Conservation (phyloP, 495 filamentous ascomycete genomes). For the Parathielavia appendiculata region DNA sequence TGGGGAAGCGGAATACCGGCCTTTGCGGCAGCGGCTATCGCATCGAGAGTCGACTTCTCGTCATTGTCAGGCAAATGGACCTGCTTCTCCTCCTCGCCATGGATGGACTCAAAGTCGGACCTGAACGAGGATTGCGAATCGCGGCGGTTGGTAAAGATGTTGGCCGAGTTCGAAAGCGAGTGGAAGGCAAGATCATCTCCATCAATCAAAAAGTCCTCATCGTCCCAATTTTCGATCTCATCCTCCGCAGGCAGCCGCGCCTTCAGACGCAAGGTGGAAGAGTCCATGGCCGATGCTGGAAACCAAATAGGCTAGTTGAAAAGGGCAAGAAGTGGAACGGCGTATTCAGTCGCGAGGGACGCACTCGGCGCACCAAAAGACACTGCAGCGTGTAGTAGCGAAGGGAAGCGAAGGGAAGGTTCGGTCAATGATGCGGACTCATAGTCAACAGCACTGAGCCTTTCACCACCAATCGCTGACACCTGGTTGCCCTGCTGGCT, state of each 20-base stretch:
- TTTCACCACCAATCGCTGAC: slow-evolving; percentile 17
- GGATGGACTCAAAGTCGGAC: slow-evolving; percentile 71
- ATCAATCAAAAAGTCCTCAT: slow-evolving; percentile 74
- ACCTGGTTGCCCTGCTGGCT: not conserved
- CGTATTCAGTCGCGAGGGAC: slow-evolving; percentile 14
- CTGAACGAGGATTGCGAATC: slow-evolving; percentile 76
- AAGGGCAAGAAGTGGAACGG: not conserved
- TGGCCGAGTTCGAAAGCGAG: slow-evolving; percentile 56
- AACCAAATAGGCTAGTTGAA: not conserved
- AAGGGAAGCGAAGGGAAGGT: slow-evolving; percentile 24
- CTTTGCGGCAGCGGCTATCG: slow-evolving; percentile 77
- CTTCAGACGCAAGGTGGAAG: slow-evolving; percentile 48
- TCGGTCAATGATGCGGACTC: slow-evolving; percentile 34
- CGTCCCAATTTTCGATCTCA: slow-evolving; percentile 80
- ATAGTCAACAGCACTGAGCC: slow-evolving; percentile 31
- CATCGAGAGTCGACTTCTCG: slow-evolving; percentile 70
- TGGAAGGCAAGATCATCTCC: slow-evolving; percentile 65
- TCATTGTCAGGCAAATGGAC: slow-evolving; percentile 73
- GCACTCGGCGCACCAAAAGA: not conserved
- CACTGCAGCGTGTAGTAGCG: slow-evolving; percentile 19
- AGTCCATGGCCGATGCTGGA: slow-evolving; percentile 45
- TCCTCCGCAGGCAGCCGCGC: slow-evolving; percentile 51
- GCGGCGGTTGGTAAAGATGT: slow-evolving; percentile 51
- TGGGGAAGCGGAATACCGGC: slow-evolving; percentile 89
- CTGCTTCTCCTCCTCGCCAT: slow-evolving; percentile 80